Conservation (phyloP, 257 asterid genomes). For the Petunia secreta region DNA sequence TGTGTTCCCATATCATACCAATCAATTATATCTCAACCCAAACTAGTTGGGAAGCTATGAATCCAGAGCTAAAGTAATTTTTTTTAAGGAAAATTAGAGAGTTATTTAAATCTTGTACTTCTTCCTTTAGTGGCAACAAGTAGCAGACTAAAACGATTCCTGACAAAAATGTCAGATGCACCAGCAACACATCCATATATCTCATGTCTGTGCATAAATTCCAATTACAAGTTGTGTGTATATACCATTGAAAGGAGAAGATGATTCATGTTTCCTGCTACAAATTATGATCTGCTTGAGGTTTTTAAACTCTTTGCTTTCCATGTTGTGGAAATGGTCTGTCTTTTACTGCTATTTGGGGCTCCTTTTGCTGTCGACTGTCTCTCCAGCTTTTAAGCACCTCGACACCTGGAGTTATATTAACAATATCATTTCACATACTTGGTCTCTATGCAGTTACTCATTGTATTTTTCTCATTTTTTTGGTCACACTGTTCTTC, state of each 20-base stretch:
- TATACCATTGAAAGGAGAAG: neutral
- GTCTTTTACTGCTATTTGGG: constrained; percentile 1
- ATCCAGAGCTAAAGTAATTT: neutral
- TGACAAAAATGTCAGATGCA: neutral
- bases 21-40: neutral
- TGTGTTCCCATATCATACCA: neutral
- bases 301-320: neutral
- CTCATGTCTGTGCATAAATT: neutral
- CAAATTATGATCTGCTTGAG: neutral
- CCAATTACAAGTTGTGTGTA: neutral
- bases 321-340: neutral
- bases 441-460: neutral
- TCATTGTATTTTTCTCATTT: neutral
- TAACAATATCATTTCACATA: constrained; percentile 7
- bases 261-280: neutral
- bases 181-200: neutral
- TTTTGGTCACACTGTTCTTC: neutral
- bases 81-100: neutral
- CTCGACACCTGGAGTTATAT: neutral
- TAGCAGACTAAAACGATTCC: neutral
- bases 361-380: neutral
- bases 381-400: neutral
- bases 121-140: neutral
- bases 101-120: neutral
- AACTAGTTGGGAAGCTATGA: neutral